These are phyloP conservation scores for Neurospora africana DNA, from an alignment of 495 filamentous ascomycete species.

Conservation along the genomic window DNA sequence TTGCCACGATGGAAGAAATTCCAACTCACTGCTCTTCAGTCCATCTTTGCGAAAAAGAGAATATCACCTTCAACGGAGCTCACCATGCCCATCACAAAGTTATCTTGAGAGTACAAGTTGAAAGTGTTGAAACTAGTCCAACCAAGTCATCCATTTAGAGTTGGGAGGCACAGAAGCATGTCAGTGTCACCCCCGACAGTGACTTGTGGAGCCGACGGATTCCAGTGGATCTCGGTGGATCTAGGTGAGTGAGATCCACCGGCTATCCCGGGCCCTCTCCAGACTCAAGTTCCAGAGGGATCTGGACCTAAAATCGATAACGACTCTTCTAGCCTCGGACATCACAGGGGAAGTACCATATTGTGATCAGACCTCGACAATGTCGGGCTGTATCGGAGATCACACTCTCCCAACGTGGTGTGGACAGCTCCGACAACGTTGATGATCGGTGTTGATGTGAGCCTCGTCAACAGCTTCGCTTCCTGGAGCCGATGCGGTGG, in stretches of 20 bases:
- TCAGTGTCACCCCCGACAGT: not conserved
- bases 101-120: not conserved
- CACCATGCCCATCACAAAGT: not conserved
- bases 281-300: not conserved
- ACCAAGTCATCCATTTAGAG: not conserved
- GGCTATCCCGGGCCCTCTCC: not conserved
- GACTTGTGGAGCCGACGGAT: not conserved
- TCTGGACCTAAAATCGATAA: not conserved
- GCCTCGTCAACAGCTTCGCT: not conserved
- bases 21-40: not conserved
- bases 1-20: not conserved
- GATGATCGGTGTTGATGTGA: not conserved
- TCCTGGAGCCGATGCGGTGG: not conserved
- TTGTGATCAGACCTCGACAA: not conserved
- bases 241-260: not conserved
- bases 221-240: not conserved
- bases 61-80: not conserved
- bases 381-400: not conserved
- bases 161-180: not conserved
- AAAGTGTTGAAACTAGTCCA: not conserved
- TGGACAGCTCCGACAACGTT: not conserved
- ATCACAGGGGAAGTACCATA: not conserved
- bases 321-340: not conserved
- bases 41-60: not conserved
- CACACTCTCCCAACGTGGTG: not conserved